Evolutionary conservation across 2,329 filamentous ascomycete genomes (phyloP), one percentile per base, ranked within the genome.

Genomic region (Colletotrichum australisinense): DNA sequence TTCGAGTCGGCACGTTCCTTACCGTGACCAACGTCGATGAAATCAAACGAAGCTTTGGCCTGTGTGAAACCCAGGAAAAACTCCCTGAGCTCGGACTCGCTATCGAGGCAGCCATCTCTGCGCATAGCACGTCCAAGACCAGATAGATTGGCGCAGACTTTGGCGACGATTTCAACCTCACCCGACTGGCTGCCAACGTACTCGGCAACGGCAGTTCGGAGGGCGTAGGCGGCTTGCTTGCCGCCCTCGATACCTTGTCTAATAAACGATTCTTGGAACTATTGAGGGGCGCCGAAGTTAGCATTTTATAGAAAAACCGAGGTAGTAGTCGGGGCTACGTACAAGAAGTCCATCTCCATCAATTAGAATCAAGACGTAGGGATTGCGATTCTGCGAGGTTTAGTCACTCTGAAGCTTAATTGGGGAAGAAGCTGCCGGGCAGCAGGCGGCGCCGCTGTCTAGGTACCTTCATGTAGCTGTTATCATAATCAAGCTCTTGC

Each of bases 301-400:
- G 69, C 63, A 63, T 65, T n/a, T 42, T 28, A 26, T 28, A 7
- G 12, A 52, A 59, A 58, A 67, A 72, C 12, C n/a, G 22, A 52
- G 7, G 14, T 1, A 26, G 7, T 5, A 11, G 9, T 30, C 32
- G 52, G 11, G 22, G 26, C 63, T 24, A 77, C 78, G 67, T 77
- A 92, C 90, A 79, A 92, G 83, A 72, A 92, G 84, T 57, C 89
- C 89, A 79, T 93, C 88, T 49, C 90, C 91, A 79, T 93, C 91
- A 76, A 93, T 88, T 76, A 92, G 78, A 52, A 91, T 86, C 75
- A 89, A 80, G 77, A 92, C 84, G 79, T 93, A 93, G 53, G 88
- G 85, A 80, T 91, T 91, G 63, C 82, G 84, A 72, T 84, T 86
- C 87, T 90, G 76, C 60, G 74, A 64, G 22, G 64, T 60, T 55